Base-by-base conservation (phyloP, 106 monocot genomes). In the Dactylorhiza incarnata region DNA sequence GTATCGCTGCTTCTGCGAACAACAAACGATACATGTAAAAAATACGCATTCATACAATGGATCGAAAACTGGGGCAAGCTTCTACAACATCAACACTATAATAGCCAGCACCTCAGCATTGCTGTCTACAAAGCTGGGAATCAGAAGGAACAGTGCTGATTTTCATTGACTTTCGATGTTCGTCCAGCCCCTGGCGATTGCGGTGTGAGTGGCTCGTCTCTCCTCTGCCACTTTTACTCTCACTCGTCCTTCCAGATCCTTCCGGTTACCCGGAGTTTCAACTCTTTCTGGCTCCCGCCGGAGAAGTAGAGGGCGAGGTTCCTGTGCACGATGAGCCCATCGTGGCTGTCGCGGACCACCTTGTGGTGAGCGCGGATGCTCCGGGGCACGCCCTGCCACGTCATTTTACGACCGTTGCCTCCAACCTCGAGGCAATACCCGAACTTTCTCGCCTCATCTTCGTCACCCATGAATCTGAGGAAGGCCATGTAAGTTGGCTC, bases 261-360 rank as follows among this genome's bases (percentile, higher is more conserved):
- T 44, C 85, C 81, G 0, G 81, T 75, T 15, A 84, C 73, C 67
- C 84, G 80, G 44, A 84, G 80, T 71, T 80, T 80, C 80, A 84
- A 17, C 72, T 85, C 85, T 49, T 85, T 78, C 47, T 49, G 48
- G 43, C 81, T 65, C 10, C 81, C 81, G 6, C 81, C 85, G 0
- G 85, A 81, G 75, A 85, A 85, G 45, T 81, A 85, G 63, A 85
- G 78, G 20, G 85, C 85, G 25, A 85, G 78, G 65, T 75, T 81
- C 44, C 85, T 78, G 15, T 73, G 85, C 8, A 81, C 51, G 5
- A 85, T 78, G 61, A 85, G 81, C 16, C 85, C 85, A 15, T 81
- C 85, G 9, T 78, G 75, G 71, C 85, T 85, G 62, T 85, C 85
- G 2, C 85, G 81, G 12, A 85, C 75, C 15, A 26, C 47, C 77